Evolutionary conservation across 495 filamentous ascomycete species (phyloP), one percentile per base, ranked within the genome.

Genomic region (Podospora pseudocomata): DNA sequence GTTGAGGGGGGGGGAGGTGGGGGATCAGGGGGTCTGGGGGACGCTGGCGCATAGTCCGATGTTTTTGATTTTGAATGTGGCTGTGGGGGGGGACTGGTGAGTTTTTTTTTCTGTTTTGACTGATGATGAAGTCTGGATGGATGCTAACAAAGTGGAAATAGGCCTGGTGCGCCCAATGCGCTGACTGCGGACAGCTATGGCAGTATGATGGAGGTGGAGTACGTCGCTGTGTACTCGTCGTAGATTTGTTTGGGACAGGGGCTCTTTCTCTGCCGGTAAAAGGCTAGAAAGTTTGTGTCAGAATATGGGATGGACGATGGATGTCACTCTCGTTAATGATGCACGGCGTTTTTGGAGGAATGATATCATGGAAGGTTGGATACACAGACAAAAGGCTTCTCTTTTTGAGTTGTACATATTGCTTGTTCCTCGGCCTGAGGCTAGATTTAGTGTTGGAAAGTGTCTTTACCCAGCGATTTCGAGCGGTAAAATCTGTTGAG

Each of bases 161-260:
- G 75, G 74, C 76, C 77, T 9, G 78, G 72, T 3, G 49, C 28
- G 28, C 76, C 76, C 32, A 76, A 77, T 62, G 69, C 27, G n/a
- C 67, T 68, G 49, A 84, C 82, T 13, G 54, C 66, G 4, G 79
- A 76, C 65, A 78, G 81, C 59, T 84, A 78, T 60, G 80, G 80
- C 28, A 78, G 76, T 71, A 84, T 84, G 82, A 82, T 84, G 81
- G 82, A 84, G 70, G 80, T 83, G 19, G 75, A 79, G 57, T 83
- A 80, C 71, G 81, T 83, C 26, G 79, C 78, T 44, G 77, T 84
- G 32, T 82, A 72, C 64, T 58, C 61, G 60, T 65, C 65, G n/a
- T 73, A 70, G 60, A 23, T 6, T 27, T 39, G n/a, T 32, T 32
- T 32, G 30, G 3, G 7, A 32, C 4, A 7, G 30, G 4, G 4